Conservation (phyloP, 176 grass and related monocot species). For the Raddia guianensis region DNA sequence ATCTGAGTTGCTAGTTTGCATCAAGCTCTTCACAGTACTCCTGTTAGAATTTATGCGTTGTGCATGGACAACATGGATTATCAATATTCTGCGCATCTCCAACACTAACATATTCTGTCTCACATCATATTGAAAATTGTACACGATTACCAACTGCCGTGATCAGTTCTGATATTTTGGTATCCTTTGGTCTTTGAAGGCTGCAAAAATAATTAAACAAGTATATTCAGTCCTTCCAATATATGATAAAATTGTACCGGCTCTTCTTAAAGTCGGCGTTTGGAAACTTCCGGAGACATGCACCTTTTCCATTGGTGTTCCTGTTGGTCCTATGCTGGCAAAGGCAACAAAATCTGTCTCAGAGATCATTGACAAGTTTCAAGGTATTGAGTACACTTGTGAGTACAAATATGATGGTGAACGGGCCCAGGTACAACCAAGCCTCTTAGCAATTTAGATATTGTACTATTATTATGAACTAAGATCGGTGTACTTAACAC, state of each 20-base stretch:
- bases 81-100: not conserved
- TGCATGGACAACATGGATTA: not conserved
- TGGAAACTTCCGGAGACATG: conserved; percentile 95
- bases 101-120: conserved; percentile 29
- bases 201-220: conserved; percentile 90
- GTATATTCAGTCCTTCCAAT: conserved; percentile 94
- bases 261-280: conserved; percentile 79
- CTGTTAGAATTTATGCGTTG: conserved; percentile 12
- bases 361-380: conserved; percentile 98
- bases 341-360: conserved; percentile 99
- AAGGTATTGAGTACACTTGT: conserved; percentile 95
- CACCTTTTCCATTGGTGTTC: conserved; percentile 95
- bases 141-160: not conserved
- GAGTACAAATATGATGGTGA: conserved; percentile 99
- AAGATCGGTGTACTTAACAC: conserved; percentile 21
- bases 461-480: conserved; percentile 19
- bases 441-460: conserved; percentile 21
- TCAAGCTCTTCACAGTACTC: conserved; percentile 5
- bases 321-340: conserved; percentile 98
- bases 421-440: conserved; percentile 81
- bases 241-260: conserved; percentile 91
- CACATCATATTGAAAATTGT: conserved; percentile 13
- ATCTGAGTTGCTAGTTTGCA: conserved; percentile 15
- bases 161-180: conserved; percentile 35
- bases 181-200: conserved; percentile 55